phyloP scores from a whole-genome alignment of 1,139 yeast genomes.

The Suhomyces maxii region DNA sequence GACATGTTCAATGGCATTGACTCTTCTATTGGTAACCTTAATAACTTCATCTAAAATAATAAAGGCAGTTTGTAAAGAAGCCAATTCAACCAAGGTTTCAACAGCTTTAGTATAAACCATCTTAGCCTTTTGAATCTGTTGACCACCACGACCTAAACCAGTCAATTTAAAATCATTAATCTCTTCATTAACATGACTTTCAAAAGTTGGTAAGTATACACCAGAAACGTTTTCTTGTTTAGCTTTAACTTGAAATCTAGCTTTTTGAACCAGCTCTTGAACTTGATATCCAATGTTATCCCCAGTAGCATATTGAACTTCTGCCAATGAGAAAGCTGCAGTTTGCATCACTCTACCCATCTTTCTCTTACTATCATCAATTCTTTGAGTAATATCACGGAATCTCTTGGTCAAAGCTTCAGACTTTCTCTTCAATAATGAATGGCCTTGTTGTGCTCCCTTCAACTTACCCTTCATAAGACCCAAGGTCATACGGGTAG shows the following conservation, averaged over 20 bases:
- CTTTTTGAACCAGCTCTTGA: constrained; percentile 87
- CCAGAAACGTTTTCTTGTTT: constrained; percentile 97
- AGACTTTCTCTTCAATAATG: constrained; percentile 88
- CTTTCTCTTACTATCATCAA: constrained; percentile 93
- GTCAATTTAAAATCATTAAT: constrained; percentile 94
- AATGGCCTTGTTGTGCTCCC: constrained; percentile 97
- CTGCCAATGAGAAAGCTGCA: constrained; percentile 96
- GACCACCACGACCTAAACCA: constrained; percentile 98
- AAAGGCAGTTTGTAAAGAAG: constrained; percentile 93
- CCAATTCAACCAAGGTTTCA: constrained; percentile 92
- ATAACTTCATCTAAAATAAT: constrained; percentile 95
- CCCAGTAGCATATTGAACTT: constrained; percentile 96
- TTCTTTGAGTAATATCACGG: constrained; percentile 90
- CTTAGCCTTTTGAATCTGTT: constrained; percentile 94
- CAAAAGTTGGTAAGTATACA: constrained; percentile 90
- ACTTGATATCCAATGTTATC: constrained; percentile 93
- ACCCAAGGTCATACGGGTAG: constrained; percentile 96
- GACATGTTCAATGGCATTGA: constrained; percentile 97
- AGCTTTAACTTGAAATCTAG: constrained; percentile 87
- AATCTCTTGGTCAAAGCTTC: constrained; percentile 96
- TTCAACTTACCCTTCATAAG: constrained; percentile 92
- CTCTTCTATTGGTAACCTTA: constrained; percentile 96
- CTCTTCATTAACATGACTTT: constrained; percentile 75
- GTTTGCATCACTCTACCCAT: constrained; percentile 99
- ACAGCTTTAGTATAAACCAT: constrained; percentile 92